Conservation (phyloP, 2,329 filamentous ascomycete genomes). For the Talaromyces sp. region DNA sequence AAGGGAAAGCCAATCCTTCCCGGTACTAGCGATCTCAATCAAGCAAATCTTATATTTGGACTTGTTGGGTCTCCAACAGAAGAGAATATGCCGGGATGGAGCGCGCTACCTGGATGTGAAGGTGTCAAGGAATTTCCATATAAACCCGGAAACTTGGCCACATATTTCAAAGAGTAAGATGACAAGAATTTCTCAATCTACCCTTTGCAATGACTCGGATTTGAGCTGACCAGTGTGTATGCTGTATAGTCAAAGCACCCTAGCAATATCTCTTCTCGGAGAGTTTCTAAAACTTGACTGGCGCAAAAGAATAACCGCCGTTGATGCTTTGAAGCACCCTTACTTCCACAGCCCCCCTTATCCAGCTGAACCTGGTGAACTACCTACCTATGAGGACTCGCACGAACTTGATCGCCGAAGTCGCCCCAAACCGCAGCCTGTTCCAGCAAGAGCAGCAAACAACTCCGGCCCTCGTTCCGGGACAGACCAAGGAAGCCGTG, state of each 20-base stretch:
- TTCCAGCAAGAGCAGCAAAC: conserved; percentile 64
- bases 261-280: conserved; percentile 71
- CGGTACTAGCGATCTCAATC: conserved; percentile 81
- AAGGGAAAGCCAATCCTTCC: conserved; percentile 86
- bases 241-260: conserved; percentile 53
- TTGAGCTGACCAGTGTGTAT: background rate
- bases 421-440: conserved; percentile 68
- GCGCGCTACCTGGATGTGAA: conserved; percentile 73
- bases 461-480: conserved; percentile 25
- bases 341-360: conserved; percentile 79
- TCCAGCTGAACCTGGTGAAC: conserved; percentile 74
- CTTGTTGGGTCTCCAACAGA: conserved; percentile 86
- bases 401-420: conserved; percentile 94
- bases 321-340: conserved; percentile 85
- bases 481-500: conserved; percentile 27
- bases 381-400: conserved; percentile 90
- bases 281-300: conserved; percentile 87
- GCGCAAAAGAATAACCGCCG: conserved; percentile 81
- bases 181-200: background rate
- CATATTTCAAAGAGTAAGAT: conserved; percentile 67
- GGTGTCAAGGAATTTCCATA: conserved; percentile 58
- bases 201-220: background rate
- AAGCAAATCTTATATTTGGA: conserved; percentile 90
- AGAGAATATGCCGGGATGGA: conserved; percentile 90
- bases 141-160: conserved; percentile 61